phyloP scores from a whole-genome alignment of 441 rosid species.

The Breynia disticha region DNA sequence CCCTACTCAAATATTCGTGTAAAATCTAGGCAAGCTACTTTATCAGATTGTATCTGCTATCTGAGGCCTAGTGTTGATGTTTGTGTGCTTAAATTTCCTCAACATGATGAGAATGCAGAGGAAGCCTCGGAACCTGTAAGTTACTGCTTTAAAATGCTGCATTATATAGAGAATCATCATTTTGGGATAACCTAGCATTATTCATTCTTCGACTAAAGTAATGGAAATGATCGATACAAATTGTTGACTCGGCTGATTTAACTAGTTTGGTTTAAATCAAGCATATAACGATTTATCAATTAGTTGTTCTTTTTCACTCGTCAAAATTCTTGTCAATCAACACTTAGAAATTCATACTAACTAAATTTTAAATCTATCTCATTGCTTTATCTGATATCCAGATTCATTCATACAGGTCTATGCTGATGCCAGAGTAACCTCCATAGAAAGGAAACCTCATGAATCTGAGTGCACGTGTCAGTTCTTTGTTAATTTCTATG shows the following conservation, averaged over 20 bases:
- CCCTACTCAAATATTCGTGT: constrained; percentile 54
- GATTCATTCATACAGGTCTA: constrained; percentile 36
- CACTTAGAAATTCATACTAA: not conserved
- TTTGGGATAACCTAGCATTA: not conserved
- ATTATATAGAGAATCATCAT: not conserved
- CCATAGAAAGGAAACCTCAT: constrained; percentile 75
- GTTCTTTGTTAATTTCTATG: constrained; percentile 43
- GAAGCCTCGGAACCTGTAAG: constrained; percentile 33
- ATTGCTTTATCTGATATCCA: constrained; percentile 8
- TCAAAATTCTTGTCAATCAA: not conserved
- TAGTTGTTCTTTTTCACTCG: too few relatives aligned
- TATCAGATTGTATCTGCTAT: constrained; percentile 62
- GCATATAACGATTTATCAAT: too few relatives aligned
- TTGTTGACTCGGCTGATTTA: not conserved
- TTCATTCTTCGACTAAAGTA: not conserved
- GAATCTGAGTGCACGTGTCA: constrained; percentile 51
- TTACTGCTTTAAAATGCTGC: constrained; percentile 1
- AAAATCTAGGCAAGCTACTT: constrained; percentile 60
- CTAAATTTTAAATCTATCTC: constrained; percentile 1
- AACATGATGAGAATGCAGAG: constrained; percentile 14
- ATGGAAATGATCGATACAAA: not conserved
- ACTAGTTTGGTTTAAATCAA: not conserved
- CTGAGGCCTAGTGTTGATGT: constrained; percentile 72
- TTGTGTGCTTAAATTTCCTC: constrained; percentile 40
- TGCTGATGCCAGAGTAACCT: constrained; percentile 69